These are phyloP conservation scores for Suillus lakei DNA, from an alignment of 768 basidiomycete species.

Conservation along the genomic window DNA sequence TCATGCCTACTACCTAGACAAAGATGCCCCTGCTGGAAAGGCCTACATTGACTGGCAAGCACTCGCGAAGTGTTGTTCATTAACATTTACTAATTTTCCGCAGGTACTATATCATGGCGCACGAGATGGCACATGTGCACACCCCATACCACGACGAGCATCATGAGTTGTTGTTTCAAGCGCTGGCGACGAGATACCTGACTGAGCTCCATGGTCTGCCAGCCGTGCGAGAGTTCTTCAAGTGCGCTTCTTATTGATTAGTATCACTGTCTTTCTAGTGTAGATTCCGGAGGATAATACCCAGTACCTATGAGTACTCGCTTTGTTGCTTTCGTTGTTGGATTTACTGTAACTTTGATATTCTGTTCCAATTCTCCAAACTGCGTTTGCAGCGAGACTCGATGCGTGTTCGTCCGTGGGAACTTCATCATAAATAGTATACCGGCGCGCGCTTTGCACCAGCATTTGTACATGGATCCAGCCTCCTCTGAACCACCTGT, in stretches of 20 bases:
- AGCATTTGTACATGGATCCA: constrained; percentile 36
- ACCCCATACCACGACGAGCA: constrained; percentile 30
- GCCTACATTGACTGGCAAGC: constrained; percentile 2
- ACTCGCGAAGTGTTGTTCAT: not conserved
- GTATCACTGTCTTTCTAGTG: too few species aligned
- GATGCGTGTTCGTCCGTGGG: not conserved
- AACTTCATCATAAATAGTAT: not conserved
- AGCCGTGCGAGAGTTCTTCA: not conserved
- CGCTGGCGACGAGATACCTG: not conserved
- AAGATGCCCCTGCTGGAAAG: not conserved
- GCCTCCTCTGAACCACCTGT: constrained; percentile 26
- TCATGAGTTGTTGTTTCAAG: constrained; percentile 24
- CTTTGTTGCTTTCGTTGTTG: not conserved
- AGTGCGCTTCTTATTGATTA: not conserved
- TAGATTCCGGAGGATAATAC: not conserved
- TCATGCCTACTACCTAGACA: not conserved
- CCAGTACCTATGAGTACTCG: not conserved
- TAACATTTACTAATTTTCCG: not conserved
- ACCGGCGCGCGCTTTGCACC: not conserved
- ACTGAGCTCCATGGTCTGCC: not conserved
- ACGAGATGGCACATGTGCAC: constrained; percentile 31
- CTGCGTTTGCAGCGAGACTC: not conserved
- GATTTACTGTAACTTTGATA: not conserved
- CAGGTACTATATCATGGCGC: constrained; percentile 35
- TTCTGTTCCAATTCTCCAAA: not conserved